Base-by-base conservation (phyloP, 164 flowering plant genomes). In the Chloranthus sessilifolius region DNA sequence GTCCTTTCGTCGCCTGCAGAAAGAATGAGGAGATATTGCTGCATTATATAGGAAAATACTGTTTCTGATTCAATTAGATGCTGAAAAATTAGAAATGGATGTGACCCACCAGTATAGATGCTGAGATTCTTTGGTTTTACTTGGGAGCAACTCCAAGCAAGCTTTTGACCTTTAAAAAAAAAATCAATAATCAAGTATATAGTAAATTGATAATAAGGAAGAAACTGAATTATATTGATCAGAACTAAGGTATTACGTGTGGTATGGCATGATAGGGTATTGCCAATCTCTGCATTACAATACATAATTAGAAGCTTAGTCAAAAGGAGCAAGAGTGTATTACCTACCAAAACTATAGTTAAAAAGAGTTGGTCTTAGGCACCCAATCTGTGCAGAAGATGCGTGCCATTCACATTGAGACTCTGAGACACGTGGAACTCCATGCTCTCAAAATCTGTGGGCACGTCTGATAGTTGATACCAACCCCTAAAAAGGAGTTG, bases 91-190 rank as follows among this genome's bases (percentile, higher is more conserved):
- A 14, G 8, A 47, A 12, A 42, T 42, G 48, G 42, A 7, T 17
- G 29, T 26, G 39, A 16, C 31, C 68, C 54, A 78, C 95, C 91
- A 45, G 76, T 76, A 62, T 81, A 77, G 47, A 75, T 68, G 54
- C 69, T 67, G 47, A 70, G 68, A 45, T 22, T 65, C 73, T 66
- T 77, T 25, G 74, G 60, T 34, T 57, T 67, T 52, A 75, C 67
- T 49, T 66, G 68, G 41, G 86, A 74, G 63, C 96, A 91, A 58
- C 81, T 79, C 35, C 77, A 70, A 21, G 72, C 66, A 56, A 83
- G 73, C 71, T 77, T 91, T 63, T 76, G 74, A 59, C 66, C 98
- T 91, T n/a, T 14, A 36, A 28, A 46, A 24, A 46, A 7, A 35
- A 19, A n/a, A n/a, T n/a, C n/a, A 74, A 14, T 34, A 33, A 22